Base-by-base conservation (phyloP, 805 yeast species). In the Yamadazyma scolyti region DNA sequence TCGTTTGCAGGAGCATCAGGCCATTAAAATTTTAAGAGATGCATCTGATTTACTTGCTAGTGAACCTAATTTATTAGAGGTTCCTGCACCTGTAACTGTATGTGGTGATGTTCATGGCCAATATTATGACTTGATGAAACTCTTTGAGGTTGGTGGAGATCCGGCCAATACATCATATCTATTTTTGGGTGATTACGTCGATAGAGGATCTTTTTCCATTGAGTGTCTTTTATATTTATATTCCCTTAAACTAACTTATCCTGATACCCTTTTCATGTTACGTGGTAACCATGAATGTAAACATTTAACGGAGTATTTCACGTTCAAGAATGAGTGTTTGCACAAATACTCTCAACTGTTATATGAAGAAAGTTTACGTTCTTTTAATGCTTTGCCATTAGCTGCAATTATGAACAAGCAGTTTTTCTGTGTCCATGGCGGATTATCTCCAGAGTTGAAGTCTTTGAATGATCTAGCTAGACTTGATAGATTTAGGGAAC, bases 71-170 rank as follows among this genome's bases (percentile, higher is more conserved):
- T 52, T 90, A 45, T 62, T 90, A 30, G 70, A 71, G 12, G 82
- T 93, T 2, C 89, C 88, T 3, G 94, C 96, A 0, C 98, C 97
- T 1, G 85, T 90, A 2, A 89, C 96, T 0, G 88, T 90, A 3
- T 88, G 97, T 62, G 98, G 98, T 34, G 97, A 90, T 58, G 73
- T 89, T n/a, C 97, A 90, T 58, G 98, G 98, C 11, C 97, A 90
- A 56, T 87, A 75, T 55, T 89, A 74, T 55, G 98, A 90, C 56
- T 68, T 90, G 45, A 69, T 89, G 75, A 88, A 89, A 57, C 63
- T 90, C 25, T 85, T 90, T 50, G 97, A 90, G 53, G 90, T 88
- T 11, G 95, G 96, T 23, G 97, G 97, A 2, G 79, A 82, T 50
- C 96, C 97, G 9, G 67, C 61, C 10, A 58, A 52, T n/a, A 81